A percentile compares a stretch with the other conserved stretches of the same genome.
phyloP scores from a whole-genome alignment of 345 rosid genomes.

The Atalantia buxifolia region DNA sequence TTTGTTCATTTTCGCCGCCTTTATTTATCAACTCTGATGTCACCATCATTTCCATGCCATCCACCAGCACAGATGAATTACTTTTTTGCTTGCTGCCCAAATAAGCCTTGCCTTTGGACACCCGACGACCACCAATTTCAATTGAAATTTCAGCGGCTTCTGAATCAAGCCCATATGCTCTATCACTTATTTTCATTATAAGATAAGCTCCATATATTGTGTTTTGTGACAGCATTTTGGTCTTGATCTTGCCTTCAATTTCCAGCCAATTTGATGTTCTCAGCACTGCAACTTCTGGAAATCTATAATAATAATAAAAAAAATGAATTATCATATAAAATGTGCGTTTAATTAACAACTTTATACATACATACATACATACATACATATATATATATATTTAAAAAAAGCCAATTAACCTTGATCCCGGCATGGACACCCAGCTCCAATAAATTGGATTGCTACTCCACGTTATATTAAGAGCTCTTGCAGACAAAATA shows the following conservation, averaged over 20 bases:
- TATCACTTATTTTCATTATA: constrained; percentile 17
- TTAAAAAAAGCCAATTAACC: no score
- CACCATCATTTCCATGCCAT: constrained; percentile 11
- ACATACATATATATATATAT: no score
- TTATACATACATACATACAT: no score
- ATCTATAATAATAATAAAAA: constrained; percentile 18
- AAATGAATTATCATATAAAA: not conserved
- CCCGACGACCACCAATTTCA: constrained; percentile 14
- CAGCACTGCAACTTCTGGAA: constrained; percentile 38
- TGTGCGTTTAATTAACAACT: not conserved
- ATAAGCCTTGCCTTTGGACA: constrained; percentile 6
- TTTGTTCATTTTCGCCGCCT: constrained; percentile 3
- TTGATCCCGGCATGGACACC: constrained; percentile 47
- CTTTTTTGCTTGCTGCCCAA: not conserved
- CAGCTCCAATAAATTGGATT: constrained; percentile 56
- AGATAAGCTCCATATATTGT: constrained; percentile 40
- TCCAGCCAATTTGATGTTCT: constrained; percentile 36
- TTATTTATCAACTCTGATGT: constrained; percentile 9
- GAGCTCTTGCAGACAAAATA: constrained; percentile 63
- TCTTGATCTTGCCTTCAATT: constrained; percentile 32
- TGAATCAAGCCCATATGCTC: constrained; percentile 40
- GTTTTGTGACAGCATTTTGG: constrained; percentile 28
- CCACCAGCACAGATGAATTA: not conserved
- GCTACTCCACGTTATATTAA: constrained; percentile 48
- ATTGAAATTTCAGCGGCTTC: constrained; percentile 23